Conservation (phyloP, 2,329 filamentous ascomycete species). For the Trichoderma sp. region DNA sequence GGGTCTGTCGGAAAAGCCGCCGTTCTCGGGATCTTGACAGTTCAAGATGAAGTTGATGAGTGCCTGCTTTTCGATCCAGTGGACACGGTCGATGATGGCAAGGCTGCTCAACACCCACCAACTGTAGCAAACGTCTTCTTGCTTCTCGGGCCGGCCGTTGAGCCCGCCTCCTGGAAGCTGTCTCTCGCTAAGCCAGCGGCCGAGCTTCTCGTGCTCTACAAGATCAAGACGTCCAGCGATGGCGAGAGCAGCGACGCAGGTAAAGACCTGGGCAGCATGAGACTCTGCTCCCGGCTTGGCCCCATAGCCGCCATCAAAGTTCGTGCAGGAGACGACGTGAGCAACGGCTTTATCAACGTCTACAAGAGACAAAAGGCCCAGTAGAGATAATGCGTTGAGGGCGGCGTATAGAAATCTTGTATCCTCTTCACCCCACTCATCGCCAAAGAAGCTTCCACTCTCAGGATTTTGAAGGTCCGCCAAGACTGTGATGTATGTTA, state of each 20-base stretch:
- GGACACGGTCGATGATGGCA: constrained; percentile 79
- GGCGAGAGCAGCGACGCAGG: constrained; percentile 80
- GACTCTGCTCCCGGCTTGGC: constrained; percentile 87
- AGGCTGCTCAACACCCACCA: constrained; percentile 98
- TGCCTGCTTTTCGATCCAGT: constrained; percentile 89
- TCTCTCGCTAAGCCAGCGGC: constrained; percentile 87
- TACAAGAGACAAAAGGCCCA: constrained; percentile 69
- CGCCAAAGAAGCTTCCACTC: constrained; percentile 86
- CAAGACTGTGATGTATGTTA: constrained; percentile 55
- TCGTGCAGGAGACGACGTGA: constrained; percentile 78
- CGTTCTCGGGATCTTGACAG: constrained; percentile 81
- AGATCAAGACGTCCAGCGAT: constrained; percentile 81
- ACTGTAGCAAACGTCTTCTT: constrained; percentile 96
- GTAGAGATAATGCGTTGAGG: constrained; percentile 82
- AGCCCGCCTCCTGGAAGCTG: constrained; percentile 84
- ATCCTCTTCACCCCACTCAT: constrained; percentile 95
- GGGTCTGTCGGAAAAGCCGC: constrained; percentile 85
- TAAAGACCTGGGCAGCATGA: constrained; percentile 93
- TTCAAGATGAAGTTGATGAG: constrained; percentile 78
- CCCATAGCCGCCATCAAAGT: constrained; percentile 93
- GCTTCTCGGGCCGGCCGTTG: constrained; percentile 92
- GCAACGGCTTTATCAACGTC: constrained; percentile 77
- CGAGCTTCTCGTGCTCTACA: constrained; percentile 78
- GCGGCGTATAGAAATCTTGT: constrained; percentile 92
- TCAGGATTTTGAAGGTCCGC: constrained; percentile 74